Evolutionary conservation across 2,329 filamentous ascomycete genomes (phyloP), one percentile per base, ranked within the genome.

Genomic region (Fusarium armeniacum): DNA sequence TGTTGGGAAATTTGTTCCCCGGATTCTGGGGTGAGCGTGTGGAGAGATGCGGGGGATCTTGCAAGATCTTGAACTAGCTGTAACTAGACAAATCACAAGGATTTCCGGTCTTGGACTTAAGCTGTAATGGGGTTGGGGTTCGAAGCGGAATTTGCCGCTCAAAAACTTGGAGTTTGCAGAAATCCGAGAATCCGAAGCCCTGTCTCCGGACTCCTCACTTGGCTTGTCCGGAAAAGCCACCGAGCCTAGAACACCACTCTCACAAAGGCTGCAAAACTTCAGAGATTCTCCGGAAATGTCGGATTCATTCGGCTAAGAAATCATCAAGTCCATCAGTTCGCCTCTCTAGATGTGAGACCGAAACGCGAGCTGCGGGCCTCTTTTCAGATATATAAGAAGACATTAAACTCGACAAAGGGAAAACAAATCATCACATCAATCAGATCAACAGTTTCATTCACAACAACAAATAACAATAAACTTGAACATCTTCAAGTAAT

Each of bases 11-110:
- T 24, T 16, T 26, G 32, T 62, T 67, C 59, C 52, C 58, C 38
- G 50, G 64, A 68, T 26, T 67, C 45, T 63, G 57, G 64, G 45
- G 26, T 33, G 40, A 40, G 15, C 22, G 20, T 68, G 58, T 43
- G 65, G 65, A 60, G 65, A 36, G 64, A 59, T 68, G 64, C 65
- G 64, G 65, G 63, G 65, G 47, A 54, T 50, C 13, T 22, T 38
- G 45, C 40, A 12, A 50, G 20, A 43, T 10, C 36, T 20, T 5
- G n/a, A 16, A 62, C 58, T 63, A 62, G 30, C 9, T 15, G 4
- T 13, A 2, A 3, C 5, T 18, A 2, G 2, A 22, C 61, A 36
- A 64, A 64, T 58, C 18, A 63, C 12, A 35, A 1, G 0, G 3
- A 24, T 64, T 64, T 64, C 61, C 61, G 61, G n/a, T 3, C 3